Evolutionary conservation across 192 early-diverging fungal species (phyloP).

Genomic region (Coemansia sp.): DNA sequence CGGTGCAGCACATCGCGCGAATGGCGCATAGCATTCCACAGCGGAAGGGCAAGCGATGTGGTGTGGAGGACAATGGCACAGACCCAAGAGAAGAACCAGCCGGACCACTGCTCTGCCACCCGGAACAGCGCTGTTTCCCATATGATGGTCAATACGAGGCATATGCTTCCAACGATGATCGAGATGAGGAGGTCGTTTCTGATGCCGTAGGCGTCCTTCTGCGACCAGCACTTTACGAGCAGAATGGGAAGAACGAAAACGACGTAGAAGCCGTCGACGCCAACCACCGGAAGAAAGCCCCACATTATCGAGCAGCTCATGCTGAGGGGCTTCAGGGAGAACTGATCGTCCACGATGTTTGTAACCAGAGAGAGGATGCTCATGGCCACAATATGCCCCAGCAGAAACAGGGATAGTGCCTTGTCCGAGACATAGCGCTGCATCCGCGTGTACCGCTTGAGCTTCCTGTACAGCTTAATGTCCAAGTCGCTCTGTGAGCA

Average conservation of each 20-base stretch:
- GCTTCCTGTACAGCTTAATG: slow-evolving; percentile 21
- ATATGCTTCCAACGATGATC: slow-evolving; percentile 17
- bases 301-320: slow-evolving; percentile 31
- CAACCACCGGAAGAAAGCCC: slow-evolving; percentile 34
- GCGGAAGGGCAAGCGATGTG: slow-evolving; percentile 29
- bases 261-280: slow-evolving; percentile 12
- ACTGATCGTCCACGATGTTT: slow-evolving; percentile 47
- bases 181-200: slow-evolving; percentile 43
- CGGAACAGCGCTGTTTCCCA: slow-evolving; percentile 33
- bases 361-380: slow-evolving; percentile 27
- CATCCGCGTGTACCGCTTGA: slow-evolving; percentile 36
- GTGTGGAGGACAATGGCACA: slow-evolving; percentile 34
- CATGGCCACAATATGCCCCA: slow-evolving; percentile 16
- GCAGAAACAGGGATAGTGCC: slow-evolving; percentile 17
- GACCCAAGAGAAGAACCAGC: slow-evolving; percentile 44
- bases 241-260: slow-evolving; percentile 32
- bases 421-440: slow-evolving; percentile 34
- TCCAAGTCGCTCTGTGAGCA: slow-evolving; percentile 8
- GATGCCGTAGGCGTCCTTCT: slow-evolving; percentile 46
- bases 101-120: slow-evolving; percentile 30
- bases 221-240: slow-evolving; percentile 32
- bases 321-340: slow-evolving; percentile 24
- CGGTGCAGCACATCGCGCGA: slow-evolving; percentile 39
- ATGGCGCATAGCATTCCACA: slow-evolving; percentile 32
- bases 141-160: slow-evolving; percentile 20